Base-by-base conservation (phyloP, 2,329 filamentous ascomycete genomes). In the Penicillium sp. region DNA sequence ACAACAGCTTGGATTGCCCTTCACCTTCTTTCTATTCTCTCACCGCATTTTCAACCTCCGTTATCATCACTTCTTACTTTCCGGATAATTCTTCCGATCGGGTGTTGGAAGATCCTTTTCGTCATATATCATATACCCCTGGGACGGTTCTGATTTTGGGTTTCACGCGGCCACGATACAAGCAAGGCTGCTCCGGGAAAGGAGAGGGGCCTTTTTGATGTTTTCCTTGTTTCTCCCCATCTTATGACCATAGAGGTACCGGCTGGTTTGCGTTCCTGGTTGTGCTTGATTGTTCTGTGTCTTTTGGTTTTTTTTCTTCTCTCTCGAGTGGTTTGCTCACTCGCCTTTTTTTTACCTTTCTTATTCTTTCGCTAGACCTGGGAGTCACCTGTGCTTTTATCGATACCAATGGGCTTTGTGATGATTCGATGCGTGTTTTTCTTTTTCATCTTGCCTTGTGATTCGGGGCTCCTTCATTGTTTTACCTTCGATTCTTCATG, bases 201-300 rank as follows among this genome's bases (percentile, higher is more conserved):
- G 54, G 60, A 62, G 65, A 62, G 59, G 58, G 54, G 48, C 63
- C 63, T 72, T 67, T 60, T n/a, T 37, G 34, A 37, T 45, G 31
- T 35, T 55, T 54, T 42, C n/a, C 41, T 62, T 55, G 6, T 41
- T n/a, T 41, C 43, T 61, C 60, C 58, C 66, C 67, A 67, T 56
- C 63, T 73, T 73, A 75, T 67, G 74, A 76, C 70, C 69, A 76
- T 76, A 76, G 74, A 76, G 72, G 72, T 73, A 67, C 67, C 67
- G 71, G 69, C 61, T 68, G 67, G 65, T 60, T 70, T 73, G 65
- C 69, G 70, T 72, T 71, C 62, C 64, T 67, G 66, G 68, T 69
- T 70, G 65, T 37, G 31, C n/a, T 50, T 37, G 48, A 15, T 37
- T 35, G 2, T 31, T 52, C 10, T 43, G 38, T 42, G 38, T 42